These are phyloP conservation scores for Xylaria acuta DNA, from an alignment of 495 filamentous ascomycete genomes.

Conservation along the genomic window DNA sequence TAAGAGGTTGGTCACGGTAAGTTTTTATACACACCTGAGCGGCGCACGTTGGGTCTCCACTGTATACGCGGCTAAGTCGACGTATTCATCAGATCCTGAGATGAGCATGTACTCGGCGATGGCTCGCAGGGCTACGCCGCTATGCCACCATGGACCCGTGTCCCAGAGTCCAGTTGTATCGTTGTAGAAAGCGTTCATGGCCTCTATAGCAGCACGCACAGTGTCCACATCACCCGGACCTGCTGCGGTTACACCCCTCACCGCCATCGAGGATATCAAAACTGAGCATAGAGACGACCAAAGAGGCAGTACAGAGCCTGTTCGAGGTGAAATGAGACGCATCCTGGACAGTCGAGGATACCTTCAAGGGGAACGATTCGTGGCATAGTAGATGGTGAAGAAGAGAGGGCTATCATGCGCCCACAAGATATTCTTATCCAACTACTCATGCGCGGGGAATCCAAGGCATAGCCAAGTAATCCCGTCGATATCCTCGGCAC, in stretches of 20 bases:
- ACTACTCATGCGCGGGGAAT: neutral
- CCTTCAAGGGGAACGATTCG: neutral
- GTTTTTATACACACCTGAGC: too few relatives aligned
- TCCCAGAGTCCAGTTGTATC: constrained; percentile 45
- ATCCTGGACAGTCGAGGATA: neutral
- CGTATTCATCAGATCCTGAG: constrained; percentile 40
- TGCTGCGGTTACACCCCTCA: neutral
- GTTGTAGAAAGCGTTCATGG: constrained; percentile 50
- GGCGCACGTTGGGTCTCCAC: constrained; percentile 44
- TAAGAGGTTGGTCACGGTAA: too few relatives aligned
- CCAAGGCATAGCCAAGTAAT: constrained; percentile 2
- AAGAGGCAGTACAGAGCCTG: constrained; percentile 1
- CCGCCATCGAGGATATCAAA: neutral
- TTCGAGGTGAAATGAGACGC: neutral
- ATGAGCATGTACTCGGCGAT: constrained; percentile 49
- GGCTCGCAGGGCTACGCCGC: constrained; percentile 47
- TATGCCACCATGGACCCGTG: constrained; percentile 49
- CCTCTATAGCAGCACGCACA: constrained; percentile 40
- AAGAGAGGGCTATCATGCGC: neutral
- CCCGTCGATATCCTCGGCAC: neutral
- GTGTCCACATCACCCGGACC: constrained; percentile 25
- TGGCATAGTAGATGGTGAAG: neutral
- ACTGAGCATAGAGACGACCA: constrained; percentile 10
- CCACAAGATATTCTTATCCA: neutral
- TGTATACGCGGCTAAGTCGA: constrained; percentile 40